Base-by-base conservation (phyloP, 345 rosid genomes). In the Rubroshorea leprosula region DNA sequence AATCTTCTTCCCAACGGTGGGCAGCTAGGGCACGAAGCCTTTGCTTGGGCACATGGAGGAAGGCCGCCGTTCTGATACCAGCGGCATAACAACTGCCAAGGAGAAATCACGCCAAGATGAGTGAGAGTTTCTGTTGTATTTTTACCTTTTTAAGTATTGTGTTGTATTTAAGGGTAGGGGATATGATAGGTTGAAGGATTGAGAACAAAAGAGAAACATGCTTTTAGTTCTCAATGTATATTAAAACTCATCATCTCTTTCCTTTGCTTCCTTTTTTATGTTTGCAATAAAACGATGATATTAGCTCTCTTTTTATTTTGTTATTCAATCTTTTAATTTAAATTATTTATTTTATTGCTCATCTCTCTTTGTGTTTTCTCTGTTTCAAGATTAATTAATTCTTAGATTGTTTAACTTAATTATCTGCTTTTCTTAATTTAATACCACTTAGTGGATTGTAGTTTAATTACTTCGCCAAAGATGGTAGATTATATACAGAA, bases 1-100 rank as follows among this genome's bases (percentile, higher is more conserved):
- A 77, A 76, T 75, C 67, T 82, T 3, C 58, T 78, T 49, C 66
- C 77, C 0, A 84, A 78, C 55, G 89, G 78, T 51, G 75, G 54
- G 52, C 87, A 78, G 52, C 58, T 87, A 75, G 90, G 87, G 84
- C 95, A 87, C 35, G 90, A 84, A 29, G 79, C 83, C 2, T 82
- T 72, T 58, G 75, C 55, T 23, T 83, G 90, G 90, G 78, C 74
- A 51, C 84, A 84, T 53, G 72, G 64, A 0, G 72, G 64, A 0
- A 60, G 89, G 39, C 83, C 77, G 15, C 89, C 95, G 25, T 84
- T 66, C 60, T 80, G 58, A 76, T 47, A 47, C 26, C 16, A 11
- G 6, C 18, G 2, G 18, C 21, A 20, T 20, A 24, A 8, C n/a
- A n/a, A n/a, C n/a, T n/a, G 17, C 23, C 5, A 43, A 6, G 20